Conservation (phyloP, 768 basidiomycete species). For the Lentinula raphanica region DNA sequence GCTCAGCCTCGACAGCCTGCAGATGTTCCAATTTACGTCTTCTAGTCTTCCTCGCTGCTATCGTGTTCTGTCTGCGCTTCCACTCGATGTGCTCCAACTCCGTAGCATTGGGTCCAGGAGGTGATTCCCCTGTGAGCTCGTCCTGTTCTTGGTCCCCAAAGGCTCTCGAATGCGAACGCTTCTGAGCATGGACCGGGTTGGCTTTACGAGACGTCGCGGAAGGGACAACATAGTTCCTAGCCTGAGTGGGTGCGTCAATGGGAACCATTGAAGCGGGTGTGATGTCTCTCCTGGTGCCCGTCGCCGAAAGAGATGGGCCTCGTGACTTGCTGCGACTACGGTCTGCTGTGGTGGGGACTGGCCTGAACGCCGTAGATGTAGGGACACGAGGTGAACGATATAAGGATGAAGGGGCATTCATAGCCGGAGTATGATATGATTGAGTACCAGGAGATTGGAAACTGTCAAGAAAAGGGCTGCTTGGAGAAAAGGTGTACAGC, state of each 20-base stretch:
- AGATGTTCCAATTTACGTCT: conserved; percentile 64
- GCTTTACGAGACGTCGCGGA: conserved; percentile 78
- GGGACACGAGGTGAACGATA: conserved; percentile 25
- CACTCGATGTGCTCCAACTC: conserved; percentile 53
- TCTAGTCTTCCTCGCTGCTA: conserved; percentile 61
- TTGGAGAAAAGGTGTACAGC: conserved; percentile 47
- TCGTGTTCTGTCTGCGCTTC: conserved; percentile 64
- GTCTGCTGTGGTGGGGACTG: conserved; percentile 14
- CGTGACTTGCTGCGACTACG: conserved; percentile 25
- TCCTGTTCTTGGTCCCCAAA: conserved; percentile 34
- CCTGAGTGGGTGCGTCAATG: conserved; percentile 73
- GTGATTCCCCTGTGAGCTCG: conserved; percentile 18
- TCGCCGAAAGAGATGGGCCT: conserved; percentile 28
- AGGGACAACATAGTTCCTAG: conserved; percentile 63
- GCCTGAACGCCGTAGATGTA: conserved; percentile 9
- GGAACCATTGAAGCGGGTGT: conserved; percentile 62
- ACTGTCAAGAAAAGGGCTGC: conserved; percentile 42
- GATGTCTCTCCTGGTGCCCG: conserved; percentile 68
- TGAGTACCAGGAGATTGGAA: conserved; percentile 21
- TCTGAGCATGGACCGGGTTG: conserved; percentile 55
- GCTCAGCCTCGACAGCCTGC: conserved; percentile 41
- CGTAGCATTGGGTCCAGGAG: conserved; percentile 18
- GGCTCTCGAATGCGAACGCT: conserved; percentile 37
- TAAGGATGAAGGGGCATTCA: conserved; percentile 6
- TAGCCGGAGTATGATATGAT: background rate